These are phyloP conservation scores for Dryadomyces quercus-mongolicae DNA, from an alignment of 2,329 filamentous ascomycete species.

Conservation along the genomic window DNA sequence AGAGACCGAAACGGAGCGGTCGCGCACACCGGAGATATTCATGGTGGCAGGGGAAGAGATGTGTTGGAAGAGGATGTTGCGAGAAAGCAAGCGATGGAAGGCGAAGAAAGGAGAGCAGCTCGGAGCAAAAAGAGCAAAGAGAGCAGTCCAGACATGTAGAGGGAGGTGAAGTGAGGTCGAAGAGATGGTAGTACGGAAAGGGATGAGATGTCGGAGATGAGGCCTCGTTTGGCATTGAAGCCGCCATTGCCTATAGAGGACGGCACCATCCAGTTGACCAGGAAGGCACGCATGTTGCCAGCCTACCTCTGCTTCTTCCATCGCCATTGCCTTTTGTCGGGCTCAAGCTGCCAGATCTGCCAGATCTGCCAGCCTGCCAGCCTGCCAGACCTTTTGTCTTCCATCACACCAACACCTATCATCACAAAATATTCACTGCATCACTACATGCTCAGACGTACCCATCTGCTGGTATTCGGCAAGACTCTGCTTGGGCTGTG, in stretches of 20 bases:
- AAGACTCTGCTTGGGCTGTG: conserved; percentile 90
- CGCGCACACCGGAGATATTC: not conserved
- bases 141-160: not conserved
- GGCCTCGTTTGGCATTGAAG: not conserved
- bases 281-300: not conserved
- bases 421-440: too few relatives aligned
- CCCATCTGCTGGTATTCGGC: conserved; percentile 91
- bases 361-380: too few relatives aligned
- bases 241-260: not conserved
- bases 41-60: not conserved
- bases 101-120: not conserved
- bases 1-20: conserved; percentile 2
- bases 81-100: not conserved
- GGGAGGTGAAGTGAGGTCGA: not conserved
- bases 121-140: not conserved
- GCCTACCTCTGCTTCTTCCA: not conserved
- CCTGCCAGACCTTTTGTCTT: too few relatives aligned
- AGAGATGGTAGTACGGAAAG: not conserved
- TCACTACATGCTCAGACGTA: too few relatives aligned
- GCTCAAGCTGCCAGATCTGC: too few relatives aligned
- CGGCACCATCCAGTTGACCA: not conserved
- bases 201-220: not conserved
- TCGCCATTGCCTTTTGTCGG: not conserved
- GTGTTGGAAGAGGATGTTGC: not conserved
- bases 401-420: too few relatives aligned